Evolutionary conservation across 163 green algal genomes (phyloP).

Genomic region (Chlamydomonas reinhardtii): DNA sequence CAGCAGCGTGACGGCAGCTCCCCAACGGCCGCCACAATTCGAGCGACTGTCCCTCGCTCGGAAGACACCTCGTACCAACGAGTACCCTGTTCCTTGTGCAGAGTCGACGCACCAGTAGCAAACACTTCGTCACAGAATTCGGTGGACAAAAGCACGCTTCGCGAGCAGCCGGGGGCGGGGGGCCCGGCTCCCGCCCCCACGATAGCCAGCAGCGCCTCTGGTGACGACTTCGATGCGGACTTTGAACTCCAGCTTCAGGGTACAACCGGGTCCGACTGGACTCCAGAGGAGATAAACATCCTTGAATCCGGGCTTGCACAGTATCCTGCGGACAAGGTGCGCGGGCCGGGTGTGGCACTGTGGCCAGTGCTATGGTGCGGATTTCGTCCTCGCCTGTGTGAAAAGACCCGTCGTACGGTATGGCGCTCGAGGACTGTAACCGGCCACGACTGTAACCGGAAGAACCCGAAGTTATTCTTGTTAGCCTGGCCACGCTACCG

Average conservation of each 20-base stretch:
- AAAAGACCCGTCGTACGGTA: no score
- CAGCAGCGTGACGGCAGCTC: neutral
- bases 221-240: slow-evolving; percentile 42
- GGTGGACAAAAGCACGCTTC: slow-evolving; percentile 22
- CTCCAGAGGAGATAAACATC: slow-evolving; percentile 28
- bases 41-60: no score
- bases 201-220: slow-evolving; percentile 15
- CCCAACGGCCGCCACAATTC: slow-evolving; percentile 3
- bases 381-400: no score
- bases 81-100: no score
- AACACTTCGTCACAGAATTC: slow-evolving; percentile 37
- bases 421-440: no score
- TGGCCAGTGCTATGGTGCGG: no score
- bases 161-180: slow-evolving; percentile 7
- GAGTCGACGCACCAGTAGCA: neutral
- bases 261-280: slow-evolving; percentile 51
- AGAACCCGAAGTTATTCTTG: no score
- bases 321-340: slow-evolving; percentile 46
- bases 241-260: slow-evolving; percentile 39
- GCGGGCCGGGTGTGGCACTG: no score
- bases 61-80: no score
- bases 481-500: no score
- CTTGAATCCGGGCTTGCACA: slow-evolving; percentile 44
- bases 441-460: no score
- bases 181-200: neutral